phyloP scores from a whole-genome alignment of 129 eudicot genomes.

The sunflower (Helianthus annuus) region DNA sequence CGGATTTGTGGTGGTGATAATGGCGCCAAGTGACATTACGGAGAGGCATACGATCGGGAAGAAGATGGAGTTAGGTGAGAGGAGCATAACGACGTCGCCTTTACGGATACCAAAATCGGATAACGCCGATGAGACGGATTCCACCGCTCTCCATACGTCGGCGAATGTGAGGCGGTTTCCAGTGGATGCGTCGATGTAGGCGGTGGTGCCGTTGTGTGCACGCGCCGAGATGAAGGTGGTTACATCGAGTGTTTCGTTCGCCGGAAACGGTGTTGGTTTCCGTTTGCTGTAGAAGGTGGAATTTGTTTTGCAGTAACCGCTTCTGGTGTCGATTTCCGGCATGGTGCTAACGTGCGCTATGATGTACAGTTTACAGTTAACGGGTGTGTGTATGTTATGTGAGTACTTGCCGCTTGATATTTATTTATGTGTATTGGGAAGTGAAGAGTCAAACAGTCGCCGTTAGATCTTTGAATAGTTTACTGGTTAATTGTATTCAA shows the following conservation, averaged over 20 bases:
- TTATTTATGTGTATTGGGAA: not conserved
- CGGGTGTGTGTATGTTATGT: too few relatives aligned
- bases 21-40: conserved; percentile 88
- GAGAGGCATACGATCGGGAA: conserved; percentile 91
- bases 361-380: not conserved
- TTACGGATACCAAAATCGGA: conserved; percentile 61
- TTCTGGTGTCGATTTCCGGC: conserved; percentile 43
- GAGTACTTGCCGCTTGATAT: not conserved
- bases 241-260: conserved; percentile 53
- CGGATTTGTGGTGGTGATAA: conserved; percentile 91
- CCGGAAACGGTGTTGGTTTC: conserved; percentile 59
- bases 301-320: conserved; percentile 67
- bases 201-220: conserved; percentile 66
- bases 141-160: conserved; percentile 74
- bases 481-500: not conserved
- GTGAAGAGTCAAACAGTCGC: not conserved
- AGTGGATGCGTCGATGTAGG: conserved; percentile 91
- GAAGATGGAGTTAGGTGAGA: conserved; percentile 82
- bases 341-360: conserved; percentile 36
- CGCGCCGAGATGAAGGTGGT: conserved; percentile 94
- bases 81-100: conserved; percentile 77
- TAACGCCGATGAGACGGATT: conserved; percentile 64
- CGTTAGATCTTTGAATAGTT: not conserved
- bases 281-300: conserved; percentile 91
- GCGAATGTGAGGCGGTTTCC: conserved; percentile 63